A percentile compares a stretch with the other conserved stretches of the same genome.
Conservation (phyloP, 225 moss, liverwort and hornwort species). For the Sphagnum tenellum region DNA sequence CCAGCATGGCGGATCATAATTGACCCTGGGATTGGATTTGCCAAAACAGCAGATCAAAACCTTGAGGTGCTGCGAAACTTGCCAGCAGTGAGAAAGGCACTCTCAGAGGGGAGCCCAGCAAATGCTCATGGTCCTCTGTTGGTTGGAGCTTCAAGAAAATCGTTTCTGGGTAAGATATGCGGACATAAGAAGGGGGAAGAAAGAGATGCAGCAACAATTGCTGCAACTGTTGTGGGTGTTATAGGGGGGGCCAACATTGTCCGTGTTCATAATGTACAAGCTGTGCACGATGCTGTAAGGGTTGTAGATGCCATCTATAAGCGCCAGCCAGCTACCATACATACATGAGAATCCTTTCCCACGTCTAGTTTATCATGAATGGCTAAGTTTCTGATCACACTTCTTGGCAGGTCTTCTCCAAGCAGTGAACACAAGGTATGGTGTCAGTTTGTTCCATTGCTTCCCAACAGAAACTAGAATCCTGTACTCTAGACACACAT, state of each 20-base stretch:
- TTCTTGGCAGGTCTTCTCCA: no score
- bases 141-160: conserved; percentile 83
- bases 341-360: no score
- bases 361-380: no score
- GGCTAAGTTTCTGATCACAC: no score
- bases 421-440: no score
- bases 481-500: no score
- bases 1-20: conserved; percentile 85
- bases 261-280: conserved; percentile 72
- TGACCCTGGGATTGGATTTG: conserved; percentile 91
- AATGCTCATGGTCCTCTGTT: conserved; percentile 63
- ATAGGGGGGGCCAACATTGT: conserved; percentile 76
- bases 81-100: conserved; percentile 37
- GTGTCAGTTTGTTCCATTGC: no score
- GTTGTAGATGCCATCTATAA: conserved; percentile 80
- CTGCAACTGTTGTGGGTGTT: conserved; percentile 59
- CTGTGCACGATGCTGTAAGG: conserved; percentile 65
- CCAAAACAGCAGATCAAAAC: conserved; percentile 63
- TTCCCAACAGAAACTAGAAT: no score
- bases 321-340: not conserved
- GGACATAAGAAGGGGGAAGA: conserved; percentile 58
- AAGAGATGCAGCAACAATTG: conserved; percentile 68
- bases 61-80: conserved; percentile 55
- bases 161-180: conserved; percentile 67
- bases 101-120: conserved; percentile 42